Evolutionary conservation across 495 filamentous ascomycete genomes (phyloP).

Genomic region (Tuber umbilicatum): DNA sequence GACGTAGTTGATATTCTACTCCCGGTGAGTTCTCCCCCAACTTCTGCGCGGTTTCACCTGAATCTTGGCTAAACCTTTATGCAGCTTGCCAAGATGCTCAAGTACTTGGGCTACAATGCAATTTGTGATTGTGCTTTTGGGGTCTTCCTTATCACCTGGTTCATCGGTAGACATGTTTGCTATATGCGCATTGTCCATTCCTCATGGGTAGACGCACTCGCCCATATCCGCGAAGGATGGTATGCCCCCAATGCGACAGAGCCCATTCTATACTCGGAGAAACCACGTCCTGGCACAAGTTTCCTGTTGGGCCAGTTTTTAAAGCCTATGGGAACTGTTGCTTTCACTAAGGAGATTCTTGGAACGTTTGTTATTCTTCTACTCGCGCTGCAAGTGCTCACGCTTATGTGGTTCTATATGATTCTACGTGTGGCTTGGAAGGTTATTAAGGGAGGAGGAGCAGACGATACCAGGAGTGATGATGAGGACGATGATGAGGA

Average conservation of each 20-base stretch:
- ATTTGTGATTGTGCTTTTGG: conserved; percentile 80
- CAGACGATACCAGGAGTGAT: conserved; percentile 82
- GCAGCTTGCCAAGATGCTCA: conserved; percentile 87
- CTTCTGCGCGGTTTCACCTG: not conserved
- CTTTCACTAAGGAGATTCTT: conserved; percentile 65
- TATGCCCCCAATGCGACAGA: conserved; percentile 46
- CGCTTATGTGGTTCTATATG: conserved; percentile 83
- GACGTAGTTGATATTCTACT: conserved; percentile 85
- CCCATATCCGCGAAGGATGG: conserved; percentile 60
- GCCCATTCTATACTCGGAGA: conserved; percentile 46
- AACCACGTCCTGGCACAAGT: conserved; percentile 16
- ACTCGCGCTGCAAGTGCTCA: conserved; percentile 69
- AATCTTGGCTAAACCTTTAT: conserved; percentile 7
- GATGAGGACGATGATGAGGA: conserved; percentile 67
- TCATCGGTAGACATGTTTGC: conserved; percentile 71
- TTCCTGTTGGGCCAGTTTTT: conserved; percentile 27
- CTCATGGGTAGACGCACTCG: conserved; percentile 63
- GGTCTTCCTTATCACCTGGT: conserved; percentile 79
- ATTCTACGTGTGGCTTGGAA: conserved; percentile 71
- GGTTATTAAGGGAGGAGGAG: conserved; percentile 66
- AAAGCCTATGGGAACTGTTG: conserved; percentile 50
- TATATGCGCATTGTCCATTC: conserved; percentile 74
- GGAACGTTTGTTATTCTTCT: conserved; percentile 70
- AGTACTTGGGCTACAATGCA: conserved; percentile 69
- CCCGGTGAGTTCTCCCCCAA: conserved; percentile 56